Evolutionary conservation across 139 green algal species (phyloP), one percentile per base, ranked within the genome.

Genomic region (Axilococcus clingmanii): DNA sequence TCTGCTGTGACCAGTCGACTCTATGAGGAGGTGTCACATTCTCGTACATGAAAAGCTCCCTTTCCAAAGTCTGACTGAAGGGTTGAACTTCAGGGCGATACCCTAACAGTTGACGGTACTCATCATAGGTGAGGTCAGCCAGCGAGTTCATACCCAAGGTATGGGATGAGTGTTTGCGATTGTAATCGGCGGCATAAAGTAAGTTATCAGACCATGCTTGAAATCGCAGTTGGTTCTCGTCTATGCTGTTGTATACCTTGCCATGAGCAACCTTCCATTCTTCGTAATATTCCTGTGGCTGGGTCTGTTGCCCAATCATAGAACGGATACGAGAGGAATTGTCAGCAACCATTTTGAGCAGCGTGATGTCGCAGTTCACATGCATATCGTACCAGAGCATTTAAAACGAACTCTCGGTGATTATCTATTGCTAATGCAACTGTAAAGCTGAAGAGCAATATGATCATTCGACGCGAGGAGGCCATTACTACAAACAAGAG

Each of bases 51-150:
- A 46, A 61, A 57, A 54, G n/a, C n/a, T n/a, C n/a, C n/a, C n/a
- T n/a, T n/a, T n/a, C n/a, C n/a, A n/a, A n/a, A n/a, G n/a, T n/a
- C n/a, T n/a, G n/a, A n/a, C n/a, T n/a, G n/a, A n/a, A n/a, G n/a
- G n/a, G n/a, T n/a, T n/a, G n/a, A n/a, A n/a, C n/a, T n/a, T n/a
- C n/a, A n/a, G n/a, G n/a, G n/a, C n/a, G n/a, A n/a, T n/a, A 48
- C 40, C 40, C 40, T n/a, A 48, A 24, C 40, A n/a, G 7, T 22
- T 49, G 9, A 22, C 60, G 67, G 68, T 87, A 98, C 62, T 96
- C 89, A 9, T 94, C 78, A n/a, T 77, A 62, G 3, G 75, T 89
- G 29, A 94, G 57, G 55, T 98, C 89, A 5, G 91, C 87, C 27
- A 91, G 76, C 5, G 54, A 20, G 56, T 85, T 94, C 41, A 97